Evolutionary conservation across 495 filamentous ascomycete genomes (phyloP).

Genomic region (Xylaria sp.): DNA sequence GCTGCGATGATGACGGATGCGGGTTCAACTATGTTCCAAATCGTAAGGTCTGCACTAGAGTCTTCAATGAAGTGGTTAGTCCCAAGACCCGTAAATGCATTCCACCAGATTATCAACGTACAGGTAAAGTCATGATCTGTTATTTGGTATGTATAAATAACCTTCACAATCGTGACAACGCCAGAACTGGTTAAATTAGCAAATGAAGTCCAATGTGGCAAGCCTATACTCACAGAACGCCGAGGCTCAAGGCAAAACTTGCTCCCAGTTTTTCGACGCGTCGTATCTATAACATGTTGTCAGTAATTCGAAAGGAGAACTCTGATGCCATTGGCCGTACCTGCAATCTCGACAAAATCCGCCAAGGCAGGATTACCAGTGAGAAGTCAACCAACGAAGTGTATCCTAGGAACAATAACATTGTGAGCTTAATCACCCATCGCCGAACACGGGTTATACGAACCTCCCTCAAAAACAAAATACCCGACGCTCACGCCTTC

Average conservation of each 20-base stretch:
- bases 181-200: constrained; percentile 17
- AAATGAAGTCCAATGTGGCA: not conserved
- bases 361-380: constrained; percentile 16
- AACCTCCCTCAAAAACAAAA: constrained; percentile 21
- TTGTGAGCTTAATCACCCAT: not conserved
- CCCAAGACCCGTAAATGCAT: not conserved
- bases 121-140: constrained; percentile 14
- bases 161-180: constrained; percentile 21
- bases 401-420: not conserved
- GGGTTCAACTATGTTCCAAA: constrained; percentile 23
- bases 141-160: constrained; percentile 10
- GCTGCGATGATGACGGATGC: constrained; percentile 22
- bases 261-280: constrained; percentile 22
- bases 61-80: not conserved
- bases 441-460: not conserved
- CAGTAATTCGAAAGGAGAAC: not conserved
- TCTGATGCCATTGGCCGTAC: not conserved
- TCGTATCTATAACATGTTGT: constrained; percentile 8
- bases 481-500: not conserved
- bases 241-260: constrained; percentile 22
- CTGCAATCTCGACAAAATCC: constrained; percentile 13
- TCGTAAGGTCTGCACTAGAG: constrained; percentile 13
- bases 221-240: constrained; percentile 18
- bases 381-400: constrained; percentile 15
- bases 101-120: not conserved